A percentile compares a stretch with the other conserved stretches of the same genome.
Conservation (phyloP, 1,284 basidiomycete species). For the Xerocomus amazonicus region DNA sequence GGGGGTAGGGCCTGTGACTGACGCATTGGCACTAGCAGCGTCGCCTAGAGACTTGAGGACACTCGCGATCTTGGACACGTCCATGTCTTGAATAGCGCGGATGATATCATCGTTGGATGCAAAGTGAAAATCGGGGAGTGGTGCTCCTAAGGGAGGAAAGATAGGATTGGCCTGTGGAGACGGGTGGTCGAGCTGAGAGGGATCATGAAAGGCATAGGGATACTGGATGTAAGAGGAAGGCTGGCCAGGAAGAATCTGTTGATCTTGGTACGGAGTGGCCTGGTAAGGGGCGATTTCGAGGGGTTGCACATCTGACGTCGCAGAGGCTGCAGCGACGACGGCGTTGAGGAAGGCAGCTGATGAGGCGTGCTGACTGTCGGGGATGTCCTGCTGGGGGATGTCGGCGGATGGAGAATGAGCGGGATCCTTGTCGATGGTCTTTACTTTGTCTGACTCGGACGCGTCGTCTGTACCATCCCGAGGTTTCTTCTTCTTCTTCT, state of each 20-base stretch:
- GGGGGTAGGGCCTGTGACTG: conserved; percentile 29
- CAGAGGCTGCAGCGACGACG: conserved; percentile 54
- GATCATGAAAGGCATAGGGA: conserved; percentile 29
- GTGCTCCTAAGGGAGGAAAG: conserved; percentile 30
- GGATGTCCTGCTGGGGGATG: conserved; percentile 27
- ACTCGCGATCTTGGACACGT: conserved; percentile 63
- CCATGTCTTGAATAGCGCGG: conserved; percentile 65
- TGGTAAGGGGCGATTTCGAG: conserved; percentile 27
- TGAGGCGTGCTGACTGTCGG: conserved; percentile 36
- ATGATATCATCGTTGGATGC: conserved; percentile 71
- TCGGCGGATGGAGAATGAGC: conserved; percentile 2
- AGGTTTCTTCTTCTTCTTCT: conserved; percentile 17
- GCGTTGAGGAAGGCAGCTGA: conserved; percentile 58
- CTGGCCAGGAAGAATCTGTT: conserved; percentile 27
- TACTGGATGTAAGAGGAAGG: conserved; percentile 30
- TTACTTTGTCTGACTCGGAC: conserved; percentile 36
- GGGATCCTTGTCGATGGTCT: conserved; percentile 34
- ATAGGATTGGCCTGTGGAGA: conserved; percentile 31
- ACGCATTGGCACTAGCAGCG: conserved; percentile 44
- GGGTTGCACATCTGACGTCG: conserved; percentile 32
- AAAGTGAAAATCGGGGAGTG: conserved; percentile 47
- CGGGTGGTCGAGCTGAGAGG: conserved; percentile 29
- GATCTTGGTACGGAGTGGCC: conserved; percentile 28
- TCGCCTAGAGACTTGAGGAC: conserved; percentile 63
- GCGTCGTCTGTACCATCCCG: conserved; percentile 4